Conservation (phyloP, 2,329 filamentous ascomycete species). For the Scedosporium boydii region DNA sequence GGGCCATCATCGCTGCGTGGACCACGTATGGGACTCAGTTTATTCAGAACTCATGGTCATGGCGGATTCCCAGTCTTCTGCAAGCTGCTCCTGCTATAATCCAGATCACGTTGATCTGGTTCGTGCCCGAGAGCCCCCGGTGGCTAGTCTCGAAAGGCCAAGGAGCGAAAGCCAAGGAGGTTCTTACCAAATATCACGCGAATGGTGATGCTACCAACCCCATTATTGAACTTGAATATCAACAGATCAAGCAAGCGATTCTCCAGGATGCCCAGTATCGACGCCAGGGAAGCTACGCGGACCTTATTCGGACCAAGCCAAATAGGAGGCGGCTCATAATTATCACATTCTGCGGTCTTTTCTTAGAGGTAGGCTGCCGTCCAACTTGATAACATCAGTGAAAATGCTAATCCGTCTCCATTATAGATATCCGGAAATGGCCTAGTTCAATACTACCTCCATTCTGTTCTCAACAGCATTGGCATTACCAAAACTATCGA, state of each 20-base stretch:
- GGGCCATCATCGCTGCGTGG: constrained; percentile 31
- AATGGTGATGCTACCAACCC: constrained; percentile 38
- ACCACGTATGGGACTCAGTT: constrained; percentile 32
- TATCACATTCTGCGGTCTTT: not conserved
- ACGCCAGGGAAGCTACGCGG: constrained; percentile 26
- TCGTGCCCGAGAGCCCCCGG: constrained; percentile 52
- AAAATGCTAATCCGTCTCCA: not conserved
- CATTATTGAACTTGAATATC: constrained; percentile 40
- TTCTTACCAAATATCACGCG: constrained; percentile 47
- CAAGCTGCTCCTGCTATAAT: constrained; percentile 14
- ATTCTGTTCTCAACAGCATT: constrained; percentile 22
- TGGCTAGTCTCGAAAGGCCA: constrained; percentile 50
- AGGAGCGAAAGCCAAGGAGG: constrained; percentile 39
- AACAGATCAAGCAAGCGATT: constrained; percentile 28
- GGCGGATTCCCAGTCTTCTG: constrained; percentile 22
- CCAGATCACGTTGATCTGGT: constrained; percentile 24
- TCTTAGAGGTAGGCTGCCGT: constrained; percentile 5
- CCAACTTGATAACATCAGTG: not conserved
- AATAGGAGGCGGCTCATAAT: not conserved
- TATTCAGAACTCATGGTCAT: constrained; percentile 27
- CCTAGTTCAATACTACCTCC: constrained; percentile 24
- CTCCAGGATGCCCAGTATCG: constrained; percentile 2
- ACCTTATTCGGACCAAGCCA: not conserved
- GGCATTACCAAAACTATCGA: constrained; percentile 24
- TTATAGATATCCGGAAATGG: constrained; percentile 30